These are phyloP conservation scores for Alternaria sp. DNA, from an alignment of 2,329 filamentous ascomycete species.

Conservation along the genomic window DNA sequence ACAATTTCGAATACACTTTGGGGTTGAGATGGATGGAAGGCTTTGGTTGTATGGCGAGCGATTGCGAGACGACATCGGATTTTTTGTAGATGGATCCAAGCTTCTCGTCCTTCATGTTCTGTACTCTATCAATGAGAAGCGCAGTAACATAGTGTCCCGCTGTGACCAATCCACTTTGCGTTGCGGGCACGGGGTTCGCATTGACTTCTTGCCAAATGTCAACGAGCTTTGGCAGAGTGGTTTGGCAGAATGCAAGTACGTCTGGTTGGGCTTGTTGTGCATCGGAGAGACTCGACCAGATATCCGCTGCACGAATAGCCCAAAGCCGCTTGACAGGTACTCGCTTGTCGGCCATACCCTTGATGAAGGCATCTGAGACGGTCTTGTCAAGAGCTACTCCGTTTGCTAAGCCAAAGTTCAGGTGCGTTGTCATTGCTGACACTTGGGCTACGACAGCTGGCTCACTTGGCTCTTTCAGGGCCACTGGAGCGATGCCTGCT, in stretches of 20 bases:
- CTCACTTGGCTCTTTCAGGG: constrained; percentile 89
- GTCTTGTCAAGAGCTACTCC: constrained; percentile 70
- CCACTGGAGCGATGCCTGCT: constrained; percentile 70
- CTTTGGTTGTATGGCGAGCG: constrained; percentile 76
- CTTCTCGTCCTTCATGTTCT: constrained; percentile 64
- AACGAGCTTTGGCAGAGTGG: constrained; percentile 64
- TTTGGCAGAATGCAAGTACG: constrained; percentile 58
- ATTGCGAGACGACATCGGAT: constrained; percentile 69
- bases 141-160: constrained; percentile 78
- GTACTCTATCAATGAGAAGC: constrained; percentile 65
- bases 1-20: constrained; percentile 83
- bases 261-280: constrained; percentile 60
- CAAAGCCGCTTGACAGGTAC: constrained; percentile 78
- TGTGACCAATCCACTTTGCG: constrained; percentile 83
- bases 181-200: constrained; percentile 78
- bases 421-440: constrained; percentile 71
- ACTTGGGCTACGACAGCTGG: constrained; percentile 79
- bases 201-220: constrained; percentile 80
- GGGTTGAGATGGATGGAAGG: constrained; percentile 86
- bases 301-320: constrained; percentile 76
- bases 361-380: constrained; percentile 74
- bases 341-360: constrained; percentile 88
- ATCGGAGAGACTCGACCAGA: constrained; percentile 68
- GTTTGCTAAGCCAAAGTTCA: constrained; percentile 68
- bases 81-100: constrained; percentile 67